Base-by-base conservation (phyloP, 2,329 filamentous ascomycete species). In the Emmonsiellopsis sp. region DNA sequence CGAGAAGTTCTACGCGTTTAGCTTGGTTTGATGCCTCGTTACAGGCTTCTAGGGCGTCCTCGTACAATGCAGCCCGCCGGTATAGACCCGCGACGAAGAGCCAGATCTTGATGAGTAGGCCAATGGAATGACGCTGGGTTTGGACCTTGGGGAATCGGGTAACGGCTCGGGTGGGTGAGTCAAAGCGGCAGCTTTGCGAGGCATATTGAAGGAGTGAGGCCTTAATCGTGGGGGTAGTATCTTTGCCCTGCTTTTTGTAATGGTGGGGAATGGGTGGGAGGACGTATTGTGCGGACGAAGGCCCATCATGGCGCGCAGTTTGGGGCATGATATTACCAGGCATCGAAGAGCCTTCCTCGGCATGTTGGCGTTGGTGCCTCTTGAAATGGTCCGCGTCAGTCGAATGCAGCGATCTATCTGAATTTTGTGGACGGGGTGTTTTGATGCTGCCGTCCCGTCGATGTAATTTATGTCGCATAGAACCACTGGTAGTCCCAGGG, bases 41-140 rank as follows among this genome's bases (percentile, higher is more conserved):
- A 32, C 91, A 81, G 6, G 92, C 89, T 51, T 85, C 87, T 60
- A 81, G 82, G 10, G 87, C 84, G 66, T 97, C 92, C 17, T 91
- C 85, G 53, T 83, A 82, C 74, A 94, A 83, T 7, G 80, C 81
- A 6, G 92, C 88, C 51, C 89, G 82, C 32, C 89, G 82, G 65
- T 97, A 98, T 58, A 97, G 84, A 0, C 86, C 86, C 2, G 89
- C 86, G 56, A 96, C 89, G 65, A 93, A 86, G 7, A 96, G 76
- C 93, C 93, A 98, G 34, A 96, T 84, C 59, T 85, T 86, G 17
- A 90, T 75, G 13, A 98, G 70, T 9, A 84, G 65, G 4, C 75
- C 74, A 10, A 82, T 71, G 13, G 76, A 78, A 54, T 82, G 79
- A 52, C 77, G 77, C 50, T 79, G 75, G 49, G 76, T 74, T 56